These are phyloP conservation scores for Polyplosphaeria fusca DNA, from an alignment of 495 filamentous ascomycete species.

Conservation along the genomic window DNA sequence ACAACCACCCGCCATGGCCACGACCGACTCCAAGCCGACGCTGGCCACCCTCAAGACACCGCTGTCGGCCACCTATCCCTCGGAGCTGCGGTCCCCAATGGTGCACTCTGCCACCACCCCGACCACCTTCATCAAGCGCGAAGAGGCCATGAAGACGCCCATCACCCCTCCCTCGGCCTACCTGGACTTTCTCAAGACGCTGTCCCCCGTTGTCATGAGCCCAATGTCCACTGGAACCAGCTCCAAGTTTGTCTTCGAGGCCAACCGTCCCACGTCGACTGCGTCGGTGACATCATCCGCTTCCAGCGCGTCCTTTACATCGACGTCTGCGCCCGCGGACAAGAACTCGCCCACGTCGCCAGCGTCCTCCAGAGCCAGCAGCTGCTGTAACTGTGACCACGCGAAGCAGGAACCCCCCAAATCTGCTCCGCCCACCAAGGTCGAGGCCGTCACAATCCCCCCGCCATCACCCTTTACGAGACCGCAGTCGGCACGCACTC, in stretches of 20 bases:
- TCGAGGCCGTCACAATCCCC: conserved; percentile 23
- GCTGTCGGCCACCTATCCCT: conserved; percentile 71
- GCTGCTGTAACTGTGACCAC: conserved; percentile 54
- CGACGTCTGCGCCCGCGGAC: conserved; percentile 24
- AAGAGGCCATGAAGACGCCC: conserved; percentile 65
- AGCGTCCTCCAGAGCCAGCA: conserved; percentile 54
- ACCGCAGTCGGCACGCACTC: conserved; percentile 59
- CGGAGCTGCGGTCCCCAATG: conserved; percentile 63
- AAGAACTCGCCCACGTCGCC: conserved; percentile 41
- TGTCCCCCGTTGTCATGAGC: conserved; percentile 62
- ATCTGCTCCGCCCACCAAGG: conserved; percentile 21
- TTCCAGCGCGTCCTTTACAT: conserved; percentile 27
- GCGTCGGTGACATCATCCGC: conserved; percentile 26
- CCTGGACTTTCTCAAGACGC: conserved; percentile 81
- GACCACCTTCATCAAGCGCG: conserved; percentile 51
- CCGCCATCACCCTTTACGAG: conserved; percentile 48
- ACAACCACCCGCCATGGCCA: conserved; percentile 31
- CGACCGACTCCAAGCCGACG: conserved; percentile 54
- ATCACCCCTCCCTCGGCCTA: conserved; percentile 92
- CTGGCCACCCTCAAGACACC: conserved; percentile 75
- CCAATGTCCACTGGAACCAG: conserved; percentile 40
- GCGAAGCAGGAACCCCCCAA: conserved; percentile 40
- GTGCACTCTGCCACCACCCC: conserved; percentile 43
- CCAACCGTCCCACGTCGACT: conserved; percentile 40
- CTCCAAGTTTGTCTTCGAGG: conserved; percentile 41